A percentile compares a stretch with the other conserved stretches of the same genome.
phyloP scores from a whole-genome alignment of 176 grass and related monocot genomes.

The Oryza brachyantha region DNA sequence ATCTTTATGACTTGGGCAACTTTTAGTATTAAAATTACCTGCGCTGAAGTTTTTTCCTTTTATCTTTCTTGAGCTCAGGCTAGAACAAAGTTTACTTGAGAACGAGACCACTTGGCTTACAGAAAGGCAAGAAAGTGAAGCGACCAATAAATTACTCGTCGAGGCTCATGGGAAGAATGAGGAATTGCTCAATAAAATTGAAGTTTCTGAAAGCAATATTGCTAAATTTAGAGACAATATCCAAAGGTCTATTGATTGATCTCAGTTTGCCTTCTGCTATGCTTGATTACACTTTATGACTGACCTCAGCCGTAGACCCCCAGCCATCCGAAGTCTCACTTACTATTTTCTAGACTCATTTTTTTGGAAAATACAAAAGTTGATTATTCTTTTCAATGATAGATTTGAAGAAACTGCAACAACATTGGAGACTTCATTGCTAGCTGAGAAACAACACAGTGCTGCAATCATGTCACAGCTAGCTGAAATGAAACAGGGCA shows the following conservation, averaged over 20 bases:
- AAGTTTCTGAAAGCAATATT: conserved; percentile 48
- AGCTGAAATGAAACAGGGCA: conserved; percentile 44
- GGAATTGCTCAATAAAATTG: conserved; percentile 47
- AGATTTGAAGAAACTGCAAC: conserved; percentile 55
- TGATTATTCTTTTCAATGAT: conserved; percentile 38
- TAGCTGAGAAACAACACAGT: conserved; percentile 53
- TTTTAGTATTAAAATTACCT: neutral
- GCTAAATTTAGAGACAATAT: conserved; percentile 53
- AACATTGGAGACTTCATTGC: conserved; percentile 48
- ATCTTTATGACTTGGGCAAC: neutral
- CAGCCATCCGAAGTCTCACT: conserved; percentile 10
- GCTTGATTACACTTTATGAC: conserved; percentile 21
- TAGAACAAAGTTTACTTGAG: conserved; percentile 62
- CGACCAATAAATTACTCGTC: conserved; percentile 46
- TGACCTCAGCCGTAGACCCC: neutral
- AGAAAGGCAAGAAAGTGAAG: conserved; percentile 59
- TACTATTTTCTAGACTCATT: neutral
- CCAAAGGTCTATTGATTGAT: conserved; percentile 36
- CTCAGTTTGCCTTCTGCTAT: neutral
- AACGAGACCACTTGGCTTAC: conserved; percentile 43
- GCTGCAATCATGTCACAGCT: conserved; percentile 39
- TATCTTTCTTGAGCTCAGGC: conserved; percentile 45
- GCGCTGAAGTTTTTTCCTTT: conserved; percentile 23
- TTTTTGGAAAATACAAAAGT: conserved; percentile 4
- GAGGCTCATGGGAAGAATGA: conserved; percentile 50